Conservation (phyloP, 352 stramenopile genomes). For the Globisporangium heterothallicum region DNA sequence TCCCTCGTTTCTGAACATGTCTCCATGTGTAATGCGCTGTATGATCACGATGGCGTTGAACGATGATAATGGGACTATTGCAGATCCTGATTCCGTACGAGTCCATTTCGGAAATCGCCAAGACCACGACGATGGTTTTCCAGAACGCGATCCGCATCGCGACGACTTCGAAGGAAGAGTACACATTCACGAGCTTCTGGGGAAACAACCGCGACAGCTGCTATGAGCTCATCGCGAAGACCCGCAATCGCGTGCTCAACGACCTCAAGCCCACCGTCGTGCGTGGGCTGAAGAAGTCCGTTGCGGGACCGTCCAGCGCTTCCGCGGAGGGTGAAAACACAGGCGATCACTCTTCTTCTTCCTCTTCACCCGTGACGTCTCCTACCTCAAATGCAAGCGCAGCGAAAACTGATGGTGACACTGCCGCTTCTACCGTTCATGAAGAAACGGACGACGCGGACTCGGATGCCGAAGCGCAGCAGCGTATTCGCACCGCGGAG, state of each 20-base stretch:
- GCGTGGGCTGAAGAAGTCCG: neutral
- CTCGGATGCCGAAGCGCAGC: slow-evolving; percentile 2
- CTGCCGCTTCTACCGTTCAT: neutral
- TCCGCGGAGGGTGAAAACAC: too few relatives aligned
- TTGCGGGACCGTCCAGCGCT: neutral
- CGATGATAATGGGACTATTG: neutral
- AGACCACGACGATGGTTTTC: slow-evolving; percentile 83
- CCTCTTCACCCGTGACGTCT: neutral
- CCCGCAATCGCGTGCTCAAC: slow-evolving; percentile 46
- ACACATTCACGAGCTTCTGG: slow-evolving; percentile 86
- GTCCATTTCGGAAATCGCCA: slow-evolving; percentile 70
- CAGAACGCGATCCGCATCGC: slow-evolving; percentile 66
- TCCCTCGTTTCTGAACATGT: slow-evolving; percentile 2
- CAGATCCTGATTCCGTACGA: slow-evolving; percentile 83
- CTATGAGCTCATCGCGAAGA: slow-evolving; percentile 68
- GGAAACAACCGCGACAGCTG: slow-evolving; percentile 75
- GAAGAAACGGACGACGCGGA: slow-evolving; percentile 8
- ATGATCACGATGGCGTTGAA: too few relatives aligned
- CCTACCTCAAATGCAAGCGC: neutral
- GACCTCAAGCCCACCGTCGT: slow-evolving; percentile 3
- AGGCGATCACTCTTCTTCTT: too few relatives aligned
- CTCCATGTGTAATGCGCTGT: neutral
- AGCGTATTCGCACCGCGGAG: neutral
- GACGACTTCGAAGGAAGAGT: slow-evolving; percentile 62
- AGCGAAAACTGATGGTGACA: neutral